A percentile compares a stretch with the other conserved stretches of the same genome.
Conservation (phyloP, 495 filamentous ascomycete species). For the Aspergillus saccharolyticus region DNA sequence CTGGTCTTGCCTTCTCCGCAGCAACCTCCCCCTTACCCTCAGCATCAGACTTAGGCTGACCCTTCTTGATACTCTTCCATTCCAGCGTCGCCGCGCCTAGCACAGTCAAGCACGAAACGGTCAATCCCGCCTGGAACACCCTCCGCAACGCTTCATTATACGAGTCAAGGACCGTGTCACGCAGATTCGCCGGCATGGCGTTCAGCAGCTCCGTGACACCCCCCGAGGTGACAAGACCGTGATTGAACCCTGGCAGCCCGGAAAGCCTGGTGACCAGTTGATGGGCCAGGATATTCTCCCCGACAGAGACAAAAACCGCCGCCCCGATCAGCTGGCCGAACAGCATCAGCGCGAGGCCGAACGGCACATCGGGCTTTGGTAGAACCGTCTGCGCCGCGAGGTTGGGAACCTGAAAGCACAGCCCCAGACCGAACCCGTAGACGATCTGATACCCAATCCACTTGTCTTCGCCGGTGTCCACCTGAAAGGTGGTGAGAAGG, state of each 20-base stretch:
- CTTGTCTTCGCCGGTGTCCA: slow-evolving; percentile 33
- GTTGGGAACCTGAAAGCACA: slow-evolving; percentile 30
- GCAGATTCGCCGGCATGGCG: slow-evolving; percentile 18
- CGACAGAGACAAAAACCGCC: slow-evolving; percentile 33
- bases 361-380: slow-evolving; percentile 26
- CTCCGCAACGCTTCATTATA: slow-evolving; percentile 29
- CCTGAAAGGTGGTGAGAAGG: slow-evolving; percentile 53
- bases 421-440: slow-evolving; percentile 33
- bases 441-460: slow-evolving; percentile 40
- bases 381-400: slow-evolving; percentile 38
- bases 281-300: slow-evolving; percentile 30
- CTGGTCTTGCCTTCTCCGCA: background rate
- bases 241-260: slow-evolving; percentile 15
- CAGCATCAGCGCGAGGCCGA: slow-evolving; percentile 35
- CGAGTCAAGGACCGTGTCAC: slow-evolving; percentile 19
- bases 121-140: slow-evolving; percentile 29
- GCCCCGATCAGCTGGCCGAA: slow-evolving; percentile 39
- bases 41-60: background rate
- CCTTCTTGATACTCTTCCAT: slow-evolving; percentile 36
- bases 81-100: slow-evolving; percentile 32
- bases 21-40: background rate
- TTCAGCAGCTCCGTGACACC: slow-evolving; percentile 26
- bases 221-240: slow-evolving; percentile 17
- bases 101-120: slow-evolving; percentile 26
- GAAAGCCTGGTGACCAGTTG: slow-evolving; percentile 20